Base-by-base conservation (phyloP, 139 green algal genomes). In the Chlamydomonas asymmetrica region DNA sequence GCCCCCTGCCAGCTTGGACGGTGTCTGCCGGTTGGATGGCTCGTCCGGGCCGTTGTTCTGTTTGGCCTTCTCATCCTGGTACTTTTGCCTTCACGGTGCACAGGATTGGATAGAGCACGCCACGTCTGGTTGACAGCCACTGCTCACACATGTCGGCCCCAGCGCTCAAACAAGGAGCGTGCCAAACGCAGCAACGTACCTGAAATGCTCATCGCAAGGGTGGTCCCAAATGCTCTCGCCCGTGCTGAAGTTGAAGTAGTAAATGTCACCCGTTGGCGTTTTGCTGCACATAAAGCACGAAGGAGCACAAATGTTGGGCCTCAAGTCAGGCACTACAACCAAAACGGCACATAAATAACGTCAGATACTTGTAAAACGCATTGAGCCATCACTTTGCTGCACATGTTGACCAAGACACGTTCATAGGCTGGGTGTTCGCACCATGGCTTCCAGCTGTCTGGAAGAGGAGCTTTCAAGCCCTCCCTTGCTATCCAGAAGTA, bases 161-260 rank as follows among this genome's bases (percentile, higher is more conserved):
- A n/a, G n/a, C n/a, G n/a, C n/a, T n/a, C n/a, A n/a, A n/a, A n/a
- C n/a, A n/a, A n/a, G n/a, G n/a, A n/a, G n/a, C n/a, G n/a, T n/a
- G n/a, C n/a, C n/a, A n/a, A n/a, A n/a, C n/a, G n/a, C n/a, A n/a
- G n/a, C n/a, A n/a, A 31, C 56, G 40, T 23, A 75, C 84, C 86
- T 75, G 70, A 86, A 93, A 49, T 88, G 81, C 48, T 92, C 87
- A 66, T 96, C 91, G 62, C 90, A 96, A 20, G 91, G 91, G 68
- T 96, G 91, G 62, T 96, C 91, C 91, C 91, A 96, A 32, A 93
- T 88, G 75, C 84, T 92, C 71, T 96, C 87, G 2, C 91, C 90
- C 0, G 73, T 88, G 27, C 66, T 82, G 75, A 96, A 96, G 75
- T 94, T 94, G 81, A 96, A 96, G 73, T 96, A 96, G 67, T 96